phyloP scores from a whole-genome alignment of 805 yeast genomes.

The Candida manassasensis region DNA sequence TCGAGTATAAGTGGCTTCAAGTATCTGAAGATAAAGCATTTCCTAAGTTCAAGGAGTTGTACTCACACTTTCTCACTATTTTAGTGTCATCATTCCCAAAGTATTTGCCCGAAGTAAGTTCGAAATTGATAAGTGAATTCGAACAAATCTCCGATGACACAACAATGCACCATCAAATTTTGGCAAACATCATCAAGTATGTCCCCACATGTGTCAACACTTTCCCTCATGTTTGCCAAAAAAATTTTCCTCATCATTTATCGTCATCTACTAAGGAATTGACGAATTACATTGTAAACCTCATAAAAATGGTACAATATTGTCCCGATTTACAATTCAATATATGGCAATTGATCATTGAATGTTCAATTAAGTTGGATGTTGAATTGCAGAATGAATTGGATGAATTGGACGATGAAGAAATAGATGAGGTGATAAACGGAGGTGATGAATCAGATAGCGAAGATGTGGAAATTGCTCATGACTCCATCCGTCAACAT shows the following conservation, averaged over 20 bases:
- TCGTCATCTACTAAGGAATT: slow-evolving; percentile 51
- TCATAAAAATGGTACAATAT: slow-evolving; percentile 57
- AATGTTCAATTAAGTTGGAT: slow-evolving; percentile 78
- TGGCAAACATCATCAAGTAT: slow-evolving; percentile 58
- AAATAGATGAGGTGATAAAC: slow-evolving; percentile 48
- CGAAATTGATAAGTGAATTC: slow-evolving; percentile 63
- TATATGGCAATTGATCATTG: slow-evolving; percentile 77
- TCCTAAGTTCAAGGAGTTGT: slow-evolving; percentile 42
- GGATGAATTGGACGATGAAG: slow-evolving; percentile 74
- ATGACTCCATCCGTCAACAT: slow-evolving; percentile 21
- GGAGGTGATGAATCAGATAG: slow-evolving; percentile 49
- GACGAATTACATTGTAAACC: slow-evolving; percentile 61
- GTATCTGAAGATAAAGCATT: slow-evolving; percentile 13
- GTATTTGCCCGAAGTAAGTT: slow-evolving; percentile 84
- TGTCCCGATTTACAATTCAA: slow-evolving; percentile 71
- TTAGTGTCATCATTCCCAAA: slow-evolving; percentile 82
- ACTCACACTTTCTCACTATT: slow-evolving; percentile 69
- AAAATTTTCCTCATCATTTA: slow-evolving; percentile 72
- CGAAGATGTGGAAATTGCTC: slow-evolving; percentile 42
- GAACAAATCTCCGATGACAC: slow-evolving; percentile 11
- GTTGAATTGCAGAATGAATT: slow-evolving; percentile 87
- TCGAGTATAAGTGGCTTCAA: slow-evolving; percentile 63
- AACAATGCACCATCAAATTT: slow-evolving; percentile 51
- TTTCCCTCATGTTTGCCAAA: slow-evolving; percentile 53
- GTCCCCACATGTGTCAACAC: slow-evolving; percentile 78